Base-by-base conservation (phyloP, 768 basidiomycete genomes). In the Boletus vinaceobasis region DNA sequence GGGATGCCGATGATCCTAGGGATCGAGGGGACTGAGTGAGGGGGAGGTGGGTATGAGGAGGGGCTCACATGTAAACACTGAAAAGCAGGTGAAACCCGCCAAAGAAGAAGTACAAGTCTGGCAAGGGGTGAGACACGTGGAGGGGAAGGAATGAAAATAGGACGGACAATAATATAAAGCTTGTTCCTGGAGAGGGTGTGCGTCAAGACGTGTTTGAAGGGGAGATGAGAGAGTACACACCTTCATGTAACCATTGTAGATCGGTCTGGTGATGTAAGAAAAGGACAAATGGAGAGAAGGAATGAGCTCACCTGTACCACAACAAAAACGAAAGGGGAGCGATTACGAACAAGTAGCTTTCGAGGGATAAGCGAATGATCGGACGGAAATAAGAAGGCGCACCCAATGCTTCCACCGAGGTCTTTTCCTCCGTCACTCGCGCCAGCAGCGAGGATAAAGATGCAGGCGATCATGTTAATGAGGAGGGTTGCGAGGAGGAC, bases 201-300 rank as follows among this genome's bases (percentile, higher is more conserved):
- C n/a, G 53, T 67, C 40, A 73, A 56, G 45, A 47, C 50, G 44
- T 45, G 52, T 53, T 48, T 63, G 62, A 59, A 62, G 67, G 60
- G 68, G 65, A 59, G 52, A 56, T 21, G 56, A 35, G 27, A 39
- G 40, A 36, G 49, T 35, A 53, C 77, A 68, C 65, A 87, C 95
- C 82, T 97, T 96, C 86, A 93, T 92, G 77, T 93, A 96, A 50
- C 91, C 95, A 64, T 97, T 95, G 77, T 98, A 98, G 67, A 95
- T 90, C 15, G 96, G 95, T 65, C 93, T 93, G 65, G 31, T 33
- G 48, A 51, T 29, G 55, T 52, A 9, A 65, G 49, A 52, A 36
- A 48, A 35, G 51, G 56, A 57, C 15, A 40, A 52, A 48, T 7
- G 54, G 54, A 26, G 40, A 52, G 48, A 48, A 44, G 43, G 35